phyloP scores from a whole-genome alignment of 2,329 filamentous ascomycete genomes.

The Cercospora brassicicola region DNA sequence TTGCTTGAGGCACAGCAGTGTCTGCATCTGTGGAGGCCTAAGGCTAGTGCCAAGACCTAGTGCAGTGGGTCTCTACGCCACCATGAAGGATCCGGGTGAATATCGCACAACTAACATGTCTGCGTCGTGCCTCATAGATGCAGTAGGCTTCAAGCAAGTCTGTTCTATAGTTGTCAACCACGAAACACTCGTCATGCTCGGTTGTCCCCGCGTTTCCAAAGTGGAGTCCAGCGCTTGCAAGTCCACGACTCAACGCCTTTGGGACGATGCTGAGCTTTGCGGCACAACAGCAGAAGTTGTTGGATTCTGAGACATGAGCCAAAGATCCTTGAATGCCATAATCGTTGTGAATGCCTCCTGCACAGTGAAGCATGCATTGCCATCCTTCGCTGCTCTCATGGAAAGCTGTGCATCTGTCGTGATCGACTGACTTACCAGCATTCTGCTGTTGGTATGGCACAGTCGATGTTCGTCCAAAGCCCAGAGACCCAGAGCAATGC shows the following conservation, averaged over 20 bases:
- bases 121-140: background rate
- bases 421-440: background rate
- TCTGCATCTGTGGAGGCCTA: background rate
- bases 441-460: background rate
- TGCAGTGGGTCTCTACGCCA: background rate
- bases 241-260: too few species aligned
- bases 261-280: too few species aligned
- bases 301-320: too few species aligned
- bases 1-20: background rate
- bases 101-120: background rate
- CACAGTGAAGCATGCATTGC: background rate
- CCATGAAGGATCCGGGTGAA: background rate
- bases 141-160: background rate
- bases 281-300: too few species aligned
- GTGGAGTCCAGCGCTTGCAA: too few species aligned
- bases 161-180: background rate
- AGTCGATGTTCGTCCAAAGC: background rate
- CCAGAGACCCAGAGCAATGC: background rate
- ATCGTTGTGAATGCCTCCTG: background rate
- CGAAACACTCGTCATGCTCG: background rate
- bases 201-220: background rate
- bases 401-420: background rate
- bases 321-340: background rate
- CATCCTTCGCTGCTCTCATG: too few species aligned
- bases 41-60: background rate